Evolutionary conservation across 2,329 filamentous ascomycete genomes (phyloP), one percentile per base, ranked within the genome.

Genomic region (Sclerotinia spermophila): DNA sequence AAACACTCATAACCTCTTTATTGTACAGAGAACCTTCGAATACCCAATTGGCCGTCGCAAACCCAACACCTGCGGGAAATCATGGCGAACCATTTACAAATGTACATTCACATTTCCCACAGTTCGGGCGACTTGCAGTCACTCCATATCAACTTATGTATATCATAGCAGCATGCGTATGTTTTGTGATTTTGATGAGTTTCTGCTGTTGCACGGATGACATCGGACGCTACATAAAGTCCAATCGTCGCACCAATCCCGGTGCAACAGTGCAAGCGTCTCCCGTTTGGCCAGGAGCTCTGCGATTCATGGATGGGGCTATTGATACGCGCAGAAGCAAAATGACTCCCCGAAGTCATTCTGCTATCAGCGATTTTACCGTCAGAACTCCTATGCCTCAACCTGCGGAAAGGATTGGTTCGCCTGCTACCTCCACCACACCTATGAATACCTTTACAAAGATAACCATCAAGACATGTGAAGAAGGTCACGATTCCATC

Each of bases 121-220:
- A 48, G 35, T 21, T 48, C 13, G 42, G 56, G 40, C n/a, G 44
- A 10, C 45, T 51, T 15, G 44, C 44, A 17, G 30, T 64, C 21
- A 40, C 67, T n/a, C 42, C 67, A 21, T 51, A 62, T 30, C 42
- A 69, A 5, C 56, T 69, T 30, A 69, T 69, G 67, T 69, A 69
- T 40, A 53, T 69, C 19, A 45, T 69, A 44, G 67, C 67, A 15
- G 44, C 27, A 30, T 69, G 67, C 33, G 67, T 53, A 35, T 62
- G 56, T 35, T 62, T 69, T 30, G 45, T 48, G n/a, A 64, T 69
- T n/a, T 24, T 69, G 19, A 48, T 69, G 35, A 64, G 67, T 44
- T 42, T 69, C 6, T 69, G 67, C 21, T 69, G 55, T 42, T 69
- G 67, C 44, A 69, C 55, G 6, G 67, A 69, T 33, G 45, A 62